Base-by-base conservation (phyloP, 2,329 filamentous ascomycete genomes). In the Talaromyces funiculosus region DNA sequence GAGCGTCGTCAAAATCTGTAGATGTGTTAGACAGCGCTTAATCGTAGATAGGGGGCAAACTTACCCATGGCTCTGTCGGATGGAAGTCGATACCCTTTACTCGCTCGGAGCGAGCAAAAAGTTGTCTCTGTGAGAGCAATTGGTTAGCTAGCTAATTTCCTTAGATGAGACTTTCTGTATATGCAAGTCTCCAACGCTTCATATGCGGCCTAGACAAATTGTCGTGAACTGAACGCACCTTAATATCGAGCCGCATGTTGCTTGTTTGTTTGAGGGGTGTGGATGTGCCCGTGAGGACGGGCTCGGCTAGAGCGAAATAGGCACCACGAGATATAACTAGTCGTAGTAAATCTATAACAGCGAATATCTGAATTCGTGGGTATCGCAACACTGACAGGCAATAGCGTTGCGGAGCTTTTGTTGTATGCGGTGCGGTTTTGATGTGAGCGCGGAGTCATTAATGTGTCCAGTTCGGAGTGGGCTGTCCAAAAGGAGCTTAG, bases 31-130 rank as follows among this genome's bases (percentile, higher is more conserved):
- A 33, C 65, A 63, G 38, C 14, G n/a, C 45, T 33, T 12, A 51
- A 5, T 38, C 31, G 14, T n/a, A 47, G 53, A 24, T 18, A 35
- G 45, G 51, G 53, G 37, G 67, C 45, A 51, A 38, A 67, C 78
- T 74, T 77, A 92, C 90, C 90, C 93, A 97, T 86, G 92, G 92
- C 81, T 97, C 93, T 62, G 91, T 90, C 43, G 92, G 92, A 75
- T 97, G 93, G 76, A 97, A 97, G 81, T 97, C 93, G 77, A 96
- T 92, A 73, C 90, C 89, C 81, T 97, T 97, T 68, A 97, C 93
- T 80, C 93, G 89, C 84, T 97, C 91, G 72, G 90, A 95, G 78
- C 92, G 86, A 77, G 90, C 90, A 80, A 91, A 90, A 70, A 91
- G 85, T 78, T 91, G 89, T 77, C 87, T 86, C 88, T 91, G 65